Base-by-base conservation (phyloP, 1,284 basidiomycete genomes). In the Fomitopsis pinicola region DNA sequence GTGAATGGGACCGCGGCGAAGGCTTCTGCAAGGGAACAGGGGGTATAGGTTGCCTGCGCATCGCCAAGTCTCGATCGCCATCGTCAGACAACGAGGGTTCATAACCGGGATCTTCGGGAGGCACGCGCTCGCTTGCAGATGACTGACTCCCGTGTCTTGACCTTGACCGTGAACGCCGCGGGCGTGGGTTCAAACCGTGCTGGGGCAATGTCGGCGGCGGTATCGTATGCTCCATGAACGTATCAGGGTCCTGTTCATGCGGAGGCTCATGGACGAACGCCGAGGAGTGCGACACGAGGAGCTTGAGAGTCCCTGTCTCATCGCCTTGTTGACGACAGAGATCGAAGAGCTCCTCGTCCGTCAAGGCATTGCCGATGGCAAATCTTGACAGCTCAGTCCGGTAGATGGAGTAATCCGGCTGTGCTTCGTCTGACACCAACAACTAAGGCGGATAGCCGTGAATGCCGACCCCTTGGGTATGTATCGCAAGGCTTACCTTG, bases 351-450 rank as follows among this genome's bases (percentile, higher is more conserved):
- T 78, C 78, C 26, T 91, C 87, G 64, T 90, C 85, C 3, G 81
- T 76, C 33, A 96, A 75, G 5, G 92, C 84, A 15, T 86, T 85
- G 4, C 90, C 86, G 55, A 89, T 82, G 17, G 91, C 89, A 66
- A 81, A 87, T 33, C 84, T 82, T 58, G 90, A 92, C 66, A 95
- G 88, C 73, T 94, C 89, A 0, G 94, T 95, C 55, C 86, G 86
- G 77, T 91, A 94, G 59, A 97, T 88, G n/a, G 88, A 85, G 70
- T 89, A 88, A 33, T 82, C 84, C 4, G 81, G 72, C 69, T 91
- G 87, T 65, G 94, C 92, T 66, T 94, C 92, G 64, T 96, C 94
- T 35, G 83, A 82, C 59, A 97, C 92, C 68, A 89, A 87, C 60
- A 96, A 78, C 92, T 95, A 66, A 45, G 59, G 48, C 62, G 22